These are phyloP conservation scores for Cystobasidium ongulense DNA, from an alignment of 768 basidiomycete genomes.

Conservation along the genomic window DNA sequence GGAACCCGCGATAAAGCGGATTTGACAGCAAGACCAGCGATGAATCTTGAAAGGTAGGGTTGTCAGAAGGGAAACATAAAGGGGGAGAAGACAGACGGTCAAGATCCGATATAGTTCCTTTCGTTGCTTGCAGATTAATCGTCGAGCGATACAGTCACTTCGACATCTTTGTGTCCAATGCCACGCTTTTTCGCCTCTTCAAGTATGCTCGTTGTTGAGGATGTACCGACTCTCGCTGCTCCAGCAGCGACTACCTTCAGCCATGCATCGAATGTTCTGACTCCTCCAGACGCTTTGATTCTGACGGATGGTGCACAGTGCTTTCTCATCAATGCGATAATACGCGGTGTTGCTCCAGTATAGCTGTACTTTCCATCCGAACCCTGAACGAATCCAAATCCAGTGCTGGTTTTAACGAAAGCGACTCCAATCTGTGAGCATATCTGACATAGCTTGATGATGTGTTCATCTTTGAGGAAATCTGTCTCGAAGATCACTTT, in stretches of 20 bases:
- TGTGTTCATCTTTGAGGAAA: conserved; percentile 35
- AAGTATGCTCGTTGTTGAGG: conserved; percentile 33
- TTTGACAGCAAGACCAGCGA: no score
- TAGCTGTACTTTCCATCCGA: conserved; percentile 34
- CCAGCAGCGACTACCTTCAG: conserved; percentile 35
- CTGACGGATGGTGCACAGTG: conserved; percentile 25
- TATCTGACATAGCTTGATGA: conserved; percentile 36
- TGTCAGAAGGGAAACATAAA: no score
- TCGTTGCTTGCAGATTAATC: neutral
- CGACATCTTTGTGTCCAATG: conserved; percentile 31
- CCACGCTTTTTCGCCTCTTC: conserved; percentile 34
- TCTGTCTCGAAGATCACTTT: conserved; percentile 38
- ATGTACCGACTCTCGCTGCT: conserved; percentile 34
- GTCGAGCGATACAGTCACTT: conserved; percentile 18
- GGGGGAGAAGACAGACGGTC: no score
- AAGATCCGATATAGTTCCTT: no score
- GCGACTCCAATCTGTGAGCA: conserved; percentile 35
- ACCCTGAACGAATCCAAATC: conserved; percentile 37
- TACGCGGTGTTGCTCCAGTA: conserved; percentile 33
- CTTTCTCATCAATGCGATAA: conserved; percentile 36
- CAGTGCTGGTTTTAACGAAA: conserved; percentile 38
- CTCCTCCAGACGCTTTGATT: conserved; percentile 38
- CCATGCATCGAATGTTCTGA: conserved; percentile 37
- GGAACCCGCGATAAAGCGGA: no score
- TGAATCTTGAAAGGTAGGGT: no score